These are phyloP conservation scores for Aspergillus tamarii DNA, from an alignment of 2,329 filamentous ascomycete genomes.

Conservation along the genomic window DNA sequence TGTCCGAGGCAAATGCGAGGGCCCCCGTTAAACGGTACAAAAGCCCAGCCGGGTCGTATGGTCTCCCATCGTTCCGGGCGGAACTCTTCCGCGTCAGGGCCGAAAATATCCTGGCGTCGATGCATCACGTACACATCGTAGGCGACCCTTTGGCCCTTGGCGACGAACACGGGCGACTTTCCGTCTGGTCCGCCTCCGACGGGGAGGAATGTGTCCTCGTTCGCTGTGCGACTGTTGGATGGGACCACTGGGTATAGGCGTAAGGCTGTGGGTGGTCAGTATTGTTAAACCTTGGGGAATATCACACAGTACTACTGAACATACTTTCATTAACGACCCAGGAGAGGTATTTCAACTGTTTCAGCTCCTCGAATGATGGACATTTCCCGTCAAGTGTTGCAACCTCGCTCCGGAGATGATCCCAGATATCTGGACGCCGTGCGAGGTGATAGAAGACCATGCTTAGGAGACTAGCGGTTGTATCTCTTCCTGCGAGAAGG, in stretches of 20 bases:
- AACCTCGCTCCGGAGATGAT: conserved; percentile 20
- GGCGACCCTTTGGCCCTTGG: conserved; percentile 29
- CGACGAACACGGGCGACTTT: conserved; percentile 31
- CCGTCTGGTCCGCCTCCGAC: conserved; percentile 61
- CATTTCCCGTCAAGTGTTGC: conserved; percentile 19
- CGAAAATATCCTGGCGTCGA: conserved; percentile 40
- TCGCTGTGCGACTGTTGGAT: conserved; percentile 38
- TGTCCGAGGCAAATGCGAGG: conserved; percentile 31
- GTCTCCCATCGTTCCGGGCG: conserved; percentile 34
- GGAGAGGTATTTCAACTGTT: conserved; percentile 53
- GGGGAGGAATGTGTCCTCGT: conserved; percentile 41
- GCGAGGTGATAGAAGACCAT: conserved; percentile 32
- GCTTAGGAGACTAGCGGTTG: conserved; percentile 33
- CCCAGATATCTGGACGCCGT: conserved; percentile 5
- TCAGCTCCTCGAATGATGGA: conserved; percentile 14
- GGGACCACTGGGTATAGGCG: conserved; percentile 45
- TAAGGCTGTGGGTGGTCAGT: conserved; percentile 24
- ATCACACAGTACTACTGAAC: background rate
- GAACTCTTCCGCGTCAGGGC: conserved; percentile 25
- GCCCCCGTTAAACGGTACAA: conserved; percentile 36
- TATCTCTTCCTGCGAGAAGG: conserved; percentile 34
- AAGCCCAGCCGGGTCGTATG: conserved; percentile 30
- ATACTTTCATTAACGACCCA: conserved; percentile 53
- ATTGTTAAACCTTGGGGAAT: background rate
- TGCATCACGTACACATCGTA: conserved; percentile 43